Base-by-base conservation (phyloP, 805 yeast genomes). In the Ogataea philodendri region DNA sequence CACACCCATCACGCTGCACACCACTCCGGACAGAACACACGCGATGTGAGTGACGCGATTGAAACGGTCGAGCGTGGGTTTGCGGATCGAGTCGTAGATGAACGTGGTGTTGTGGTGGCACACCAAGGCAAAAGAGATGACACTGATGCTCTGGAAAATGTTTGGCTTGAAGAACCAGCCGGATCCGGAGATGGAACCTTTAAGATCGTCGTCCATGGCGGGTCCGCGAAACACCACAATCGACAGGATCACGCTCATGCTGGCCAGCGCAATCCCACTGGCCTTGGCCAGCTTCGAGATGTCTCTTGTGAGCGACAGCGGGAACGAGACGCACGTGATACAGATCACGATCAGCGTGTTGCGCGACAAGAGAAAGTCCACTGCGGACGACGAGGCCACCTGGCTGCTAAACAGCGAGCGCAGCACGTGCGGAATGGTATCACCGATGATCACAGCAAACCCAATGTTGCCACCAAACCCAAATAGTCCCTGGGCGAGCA, bases 391-490 rank as follows among this genome's bases (percentile, higher is more conserved):
- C 1, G 39, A 46, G 8, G 67, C 60, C 3, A 69, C 50, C 11
- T 67, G 57, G 10, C 48, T 42, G 0, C 84, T 81, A 40, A 86
- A 70, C 21, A 86, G 55, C 3, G 87, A 75, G 37, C 77, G 65
- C 30, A 90, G 57, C 4, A 89, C 96, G 57, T 87, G 96, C 0
- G 97, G 97, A 22, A 90, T 79, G 0, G 96, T 84, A 53, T 89
- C 97, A 14, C 97, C 97, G 20, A 89, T 87, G 46, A 89, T 90
- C 34, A 89, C 89, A 42, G 95, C 84, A 60, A 87, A 90, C 2
- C 96, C 97, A 69, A 87, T 79, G 42, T 87, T 78, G 0, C 97
- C 97, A 16, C 97, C 97, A 52, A 86, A 80, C 1, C 97, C 97
- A 67, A 89, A 89, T 4, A 85, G 65, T 2, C 93, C 88, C 55